A percentile compares a stretch with the other conserved stretches of the same genome.
These are phyloP conservation scores for Paxillus rubicundulus DNA, from an alignment of 768 basidiomycete genomes.

Conservation along the genomic window DNA sequence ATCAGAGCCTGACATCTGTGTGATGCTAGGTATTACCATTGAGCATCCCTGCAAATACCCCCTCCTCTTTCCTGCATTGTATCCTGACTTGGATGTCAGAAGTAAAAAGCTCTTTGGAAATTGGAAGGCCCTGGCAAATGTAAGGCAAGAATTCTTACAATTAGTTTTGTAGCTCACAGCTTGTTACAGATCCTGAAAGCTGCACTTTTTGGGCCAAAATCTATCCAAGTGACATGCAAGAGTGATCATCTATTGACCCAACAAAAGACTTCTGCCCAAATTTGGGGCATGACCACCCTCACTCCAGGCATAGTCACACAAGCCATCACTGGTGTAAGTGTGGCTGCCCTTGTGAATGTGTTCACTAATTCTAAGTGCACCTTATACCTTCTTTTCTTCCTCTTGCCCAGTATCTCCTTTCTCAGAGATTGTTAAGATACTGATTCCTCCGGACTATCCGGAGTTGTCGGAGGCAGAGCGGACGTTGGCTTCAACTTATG, in stretches of 20 bases:
- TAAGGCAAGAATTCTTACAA: not conserved
- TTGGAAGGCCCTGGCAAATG: not conserved
- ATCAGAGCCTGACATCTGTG: not conserved
- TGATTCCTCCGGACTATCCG: too few species aligned
- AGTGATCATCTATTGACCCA: not conserved
- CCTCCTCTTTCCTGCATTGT: not conserved
- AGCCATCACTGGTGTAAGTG: not conserved
- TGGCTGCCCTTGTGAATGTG: not conserved
- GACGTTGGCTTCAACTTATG: too few species aligned
- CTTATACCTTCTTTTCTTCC: not conserved
- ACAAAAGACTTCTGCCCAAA: not conserved
- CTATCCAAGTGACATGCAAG: not conserved
- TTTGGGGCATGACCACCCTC: not conserved
- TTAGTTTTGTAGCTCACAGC: not conserved
- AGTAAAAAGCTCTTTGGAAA: conserved; percentile 2
- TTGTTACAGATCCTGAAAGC: conserved; percentile 3
- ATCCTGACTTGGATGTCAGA: not conserved
- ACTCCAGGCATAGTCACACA: conserved; percentile 3
- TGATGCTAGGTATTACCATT: not conserved
- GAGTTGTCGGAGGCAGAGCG: too few species aligned
- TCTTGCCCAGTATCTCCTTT: conserved; percentile 1
- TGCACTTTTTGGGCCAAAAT: not conserved
- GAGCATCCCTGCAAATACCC: not conserved
- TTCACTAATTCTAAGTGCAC: not conserved
- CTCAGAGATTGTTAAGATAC: too few species aligned